phyloP scores from a whole-genome alignment of 1,139 yeast genomes.

The Ashbya aceris region DNA sequence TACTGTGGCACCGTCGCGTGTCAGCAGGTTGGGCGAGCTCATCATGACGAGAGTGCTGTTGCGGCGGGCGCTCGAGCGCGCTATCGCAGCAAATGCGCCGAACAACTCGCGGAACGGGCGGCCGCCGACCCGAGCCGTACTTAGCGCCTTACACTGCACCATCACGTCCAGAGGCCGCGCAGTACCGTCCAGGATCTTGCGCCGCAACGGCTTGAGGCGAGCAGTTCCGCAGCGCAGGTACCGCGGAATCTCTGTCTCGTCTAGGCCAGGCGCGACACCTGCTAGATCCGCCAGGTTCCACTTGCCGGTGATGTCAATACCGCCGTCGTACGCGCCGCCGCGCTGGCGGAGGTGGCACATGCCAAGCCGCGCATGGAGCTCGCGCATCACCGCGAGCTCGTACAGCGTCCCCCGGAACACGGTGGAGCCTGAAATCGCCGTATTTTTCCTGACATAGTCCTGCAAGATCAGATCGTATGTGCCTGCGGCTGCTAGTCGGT shows the following conservation, averaged over 20 bases:
- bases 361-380: conserved; percentile 35
- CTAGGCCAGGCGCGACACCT: conserved; percentile 23
- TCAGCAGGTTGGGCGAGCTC: conserved; percentile 53
- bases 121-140: conserved; percentile 40
- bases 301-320: conserved; percentile 56
- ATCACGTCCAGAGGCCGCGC: conserved; percentile 28
- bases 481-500: no score
- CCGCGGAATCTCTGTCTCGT: conserved; percentile 27
- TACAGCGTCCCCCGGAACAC: conserved; percentile 64
- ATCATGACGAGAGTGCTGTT: conserved; percentile 35
- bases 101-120: conserved; percentile 47
- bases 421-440: conserved; percentile 31
- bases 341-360: conserved; percentile 34
- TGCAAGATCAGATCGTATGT: conserved; percentile 3
- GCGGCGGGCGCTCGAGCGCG: conserved; percentile 30
- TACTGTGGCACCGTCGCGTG: conserved; percentile 49
- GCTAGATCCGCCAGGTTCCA: conserved; percentile 40
- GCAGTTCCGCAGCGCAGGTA: conserved; percentile 28
- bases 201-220: conserved; percentile 20
- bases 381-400: conserved; percentile 47
- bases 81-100: conserved; percentile 41
- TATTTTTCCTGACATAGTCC: conserved; percentile 16
- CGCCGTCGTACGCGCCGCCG: conserved; percentile 70
- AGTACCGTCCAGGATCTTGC: conserved; percentile 9
- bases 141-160: conserved; percentile 51